A percentile compares a stretch with the other conserved stretches of the same genome.
Conservation (phyloP, 495 filamentous ascomycete species). For the Aspergillus ellipticus region DNA sequence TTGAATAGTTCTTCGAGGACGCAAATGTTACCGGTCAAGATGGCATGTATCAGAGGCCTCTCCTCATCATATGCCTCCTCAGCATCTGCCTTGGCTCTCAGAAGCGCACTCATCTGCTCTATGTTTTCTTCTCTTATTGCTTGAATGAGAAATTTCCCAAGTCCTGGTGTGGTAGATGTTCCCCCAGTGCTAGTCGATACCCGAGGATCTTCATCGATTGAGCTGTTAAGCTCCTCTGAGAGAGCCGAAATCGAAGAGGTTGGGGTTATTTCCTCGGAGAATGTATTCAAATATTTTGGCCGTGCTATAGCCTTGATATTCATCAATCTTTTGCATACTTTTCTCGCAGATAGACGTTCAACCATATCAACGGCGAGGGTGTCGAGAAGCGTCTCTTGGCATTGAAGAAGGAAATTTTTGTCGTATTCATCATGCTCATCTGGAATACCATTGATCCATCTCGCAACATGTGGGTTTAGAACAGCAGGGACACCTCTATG, state of each 20-base stretch:
- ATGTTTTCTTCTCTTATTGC: not conserved
- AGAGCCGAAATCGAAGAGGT: not conserved
- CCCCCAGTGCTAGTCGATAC: not conserved
- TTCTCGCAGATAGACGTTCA: not conserved
- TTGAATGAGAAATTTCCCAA: not conserved
- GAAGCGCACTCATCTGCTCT: not conserved
- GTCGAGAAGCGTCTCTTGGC: not conserved
- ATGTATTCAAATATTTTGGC: not conserved
- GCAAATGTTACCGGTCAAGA: not conserved
- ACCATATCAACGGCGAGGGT: conserved; percentile 1
- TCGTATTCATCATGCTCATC: not conserved
- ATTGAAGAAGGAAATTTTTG: not conserved
- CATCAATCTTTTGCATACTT: not conserved
- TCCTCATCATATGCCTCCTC: not conserved
- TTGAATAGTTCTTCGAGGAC: not conserved
- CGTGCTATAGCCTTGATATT: not conserved
- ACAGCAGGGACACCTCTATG: conserved; percentile 2
- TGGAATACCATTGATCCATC: conserved; percentile 4
- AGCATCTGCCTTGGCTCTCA: not conserved
- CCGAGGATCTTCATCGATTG: not conserved
- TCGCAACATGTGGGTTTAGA: conserved; percentile 16
- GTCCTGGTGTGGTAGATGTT: not conserved
- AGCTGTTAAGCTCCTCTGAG: not conserved
- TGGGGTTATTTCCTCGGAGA: not conserved
- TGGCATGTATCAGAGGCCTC: conserved; percentile 3